Evolutionary conservation across 108 stramenopile genomes (phyloP), one percentile per base, ranked within the genome.

Genomic region (Seminavis robusta): DNA sequence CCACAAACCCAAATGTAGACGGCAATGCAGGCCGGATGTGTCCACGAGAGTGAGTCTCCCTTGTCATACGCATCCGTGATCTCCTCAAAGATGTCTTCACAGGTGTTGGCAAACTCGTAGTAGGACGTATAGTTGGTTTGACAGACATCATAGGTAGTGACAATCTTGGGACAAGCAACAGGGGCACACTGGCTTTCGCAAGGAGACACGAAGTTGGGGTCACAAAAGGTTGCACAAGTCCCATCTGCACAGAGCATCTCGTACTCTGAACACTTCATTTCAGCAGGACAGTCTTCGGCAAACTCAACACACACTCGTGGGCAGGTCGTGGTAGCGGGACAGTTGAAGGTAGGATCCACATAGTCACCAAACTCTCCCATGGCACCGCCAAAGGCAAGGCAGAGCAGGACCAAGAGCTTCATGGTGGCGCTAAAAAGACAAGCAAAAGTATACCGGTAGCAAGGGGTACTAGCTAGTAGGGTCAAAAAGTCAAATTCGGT

Each of bases 281-380:
- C 61, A 10, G 20, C 23, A 11, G 79, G 79, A 44, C 79, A 80
- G 30, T 66, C 58, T 24, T 52, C 43, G 10, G 33, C 51, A 20
- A 32, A 47, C 21, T 61, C 56, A 23, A 74, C 72, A 47, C 81
- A 82, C 1, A 78, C 45, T 9, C 63, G 30, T 8, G 69, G 73
- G 48, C 81, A 82, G 19, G 74, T 68, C 11, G 66, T 62, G 11
- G 46, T 70, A 24, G 59, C 68, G 20, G 81, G 81, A 37, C 81
- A 78, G 36, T 40, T 25, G n/a, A n/a, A n/a, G n/a, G n/a, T n/a
- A n/a, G n/a, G n/a, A n/a, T n/a, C n/a, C n/a, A n/a, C n/a, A n/a
- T 77, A 77, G 66, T 77, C 70, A 20, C 67, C 71, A n/a, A n/a
- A n/a, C n/a, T n/a, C n/a, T n/a, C n/a, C n/a, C n/a, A n/a, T n/a